Evolutionary conservation across 164 flowering plant species (phyloP).

Genomic region (Houttuynia cordata): DNA sequence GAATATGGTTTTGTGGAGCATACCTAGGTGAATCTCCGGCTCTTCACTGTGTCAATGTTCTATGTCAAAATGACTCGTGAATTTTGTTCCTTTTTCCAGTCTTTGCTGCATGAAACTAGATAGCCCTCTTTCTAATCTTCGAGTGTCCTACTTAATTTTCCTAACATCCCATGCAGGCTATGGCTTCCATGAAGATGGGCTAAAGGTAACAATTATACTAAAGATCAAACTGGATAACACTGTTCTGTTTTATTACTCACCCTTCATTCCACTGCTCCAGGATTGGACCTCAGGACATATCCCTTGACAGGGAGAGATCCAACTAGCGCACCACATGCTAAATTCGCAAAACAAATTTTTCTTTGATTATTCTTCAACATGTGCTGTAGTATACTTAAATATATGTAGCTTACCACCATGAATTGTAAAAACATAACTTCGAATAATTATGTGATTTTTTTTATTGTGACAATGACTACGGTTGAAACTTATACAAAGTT

Average conservation of each 20-base stretch:
- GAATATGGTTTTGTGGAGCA: conserved; percentile 95
- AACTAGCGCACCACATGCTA: no score
- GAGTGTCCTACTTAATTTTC: background rate
- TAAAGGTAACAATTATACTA: conserved; percentile 39
- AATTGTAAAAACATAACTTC: no score
- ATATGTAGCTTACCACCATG: no score
- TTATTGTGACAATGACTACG: background rate
- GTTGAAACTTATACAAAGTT: background rate
- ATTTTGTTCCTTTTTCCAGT: background rate
- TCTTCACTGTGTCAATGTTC: conserved; percentile 65
- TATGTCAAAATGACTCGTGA: background rate
- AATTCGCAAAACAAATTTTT: no score
- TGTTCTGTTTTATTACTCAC: background rate
- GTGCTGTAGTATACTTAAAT: no score
- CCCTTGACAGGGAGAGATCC: no score
- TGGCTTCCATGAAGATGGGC: conserved; percentile 94
- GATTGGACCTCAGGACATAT: no score
- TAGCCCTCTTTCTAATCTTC: background rate
- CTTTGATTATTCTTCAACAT: no score
- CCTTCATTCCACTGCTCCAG: no score
- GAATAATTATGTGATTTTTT: background rate
- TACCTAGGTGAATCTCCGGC: conserved; percentile 54
- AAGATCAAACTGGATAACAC: background rate
- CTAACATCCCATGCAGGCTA: conserved; percentile 37
- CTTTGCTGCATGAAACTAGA: no score